Evolutionary conservation across 202 grass and related monocot species (phyloP).

Genomic region (Cymbopogon flexuosus): DNA sequence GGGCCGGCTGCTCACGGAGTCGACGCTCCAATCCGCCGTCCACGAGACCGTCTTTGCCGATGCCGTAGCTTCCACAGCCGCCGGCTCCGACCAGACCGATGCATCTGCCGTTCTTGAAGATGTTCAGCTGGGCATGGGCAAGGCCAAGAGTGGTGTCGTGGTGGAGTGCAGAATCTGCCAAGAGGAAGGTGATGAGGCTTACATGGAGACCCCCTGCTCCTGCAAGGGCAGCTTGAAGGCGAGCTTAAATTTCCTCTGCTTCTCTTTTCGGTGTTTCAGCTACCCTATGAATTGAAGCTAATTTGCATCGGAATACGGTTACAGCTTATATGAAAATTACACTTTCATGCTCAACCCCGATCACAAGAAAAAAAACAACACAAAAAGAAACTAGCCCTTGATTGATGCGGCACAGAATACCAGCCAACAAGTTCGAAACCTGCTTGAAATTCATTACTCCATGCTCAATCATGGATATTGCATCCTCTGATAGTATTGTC

Average conservation of each 20-base stretch:
- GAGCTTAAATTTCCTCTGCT: not conserved
- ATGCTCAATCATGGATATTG: not conserved
- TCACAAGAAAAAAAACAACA: not conserved
- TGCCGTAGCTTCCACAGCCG: conserved; percentile 6
- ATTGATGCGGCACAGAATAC: not conserved
- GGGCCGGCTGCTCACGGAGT: conserved; percentile 71
- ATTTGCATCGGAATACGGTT: not conserved
- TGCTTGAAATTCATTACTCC: not conserved
- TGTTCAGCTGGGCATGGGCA: not conserved
- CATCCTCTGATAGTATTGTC: not conserved
- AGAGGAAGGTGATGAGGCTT: conserved; percentile 55
- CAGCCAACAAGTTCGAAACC: not conserved
- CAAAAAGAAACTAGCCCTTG: not conserved
- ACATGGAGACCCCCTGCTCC: conserved; percentile 76
- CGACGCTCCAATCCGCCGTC: conserved; percentile 57
- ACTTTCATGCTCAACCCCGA: not conserved
- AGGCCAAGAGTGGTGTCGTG: conserved; percentile 30
- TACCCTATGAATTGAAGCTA: not conserved
- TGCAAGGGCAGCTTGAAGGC: conserved; percentile 86
- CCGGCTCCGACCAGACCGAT: not conserved
- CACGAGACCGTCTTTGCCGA: conserved; percentile 13
- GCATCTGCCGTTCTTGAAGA: not conserved
- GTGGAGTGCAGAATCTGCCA: conserved; percentile 86
- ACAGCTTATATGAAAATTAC: not conserved
- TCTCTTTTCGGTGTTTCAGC: not conserved